These are phyloP conservation scores for Prunella vulgaris DNA, from an alignment of 257 asterid genomes.

Conservation along the genomic window DNA sequence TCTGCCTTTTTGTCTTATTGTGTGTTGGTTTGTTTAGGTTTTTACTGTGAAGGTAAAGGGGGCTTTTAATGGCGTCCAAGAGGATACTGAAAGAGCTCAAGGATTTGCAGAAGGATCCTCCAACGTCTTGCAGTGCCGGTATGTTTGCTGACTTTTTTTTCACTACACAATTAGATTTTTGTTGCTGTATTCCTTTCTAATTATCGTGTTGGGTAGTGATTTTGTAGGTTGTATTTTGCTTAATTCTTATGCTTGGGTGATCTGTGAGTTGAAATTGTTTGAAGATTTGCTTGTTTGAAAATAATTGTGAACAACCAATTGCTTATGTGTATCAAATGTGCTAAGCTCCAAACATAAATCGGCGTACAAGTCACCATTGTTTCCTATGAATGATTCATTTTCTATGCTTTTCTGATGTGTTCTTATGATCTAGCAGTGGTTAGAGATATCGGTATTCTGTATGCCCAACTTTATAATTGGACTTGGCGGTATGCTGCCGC, in stretches of 20 bases:
- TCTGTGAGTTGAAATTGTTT: not conserved
- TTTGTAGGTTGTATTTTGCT: not conserved
- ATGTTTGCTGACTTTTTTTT: not conserved
- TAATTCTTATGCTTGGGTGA: not conserved
- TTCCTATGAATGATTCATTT: not conserved
- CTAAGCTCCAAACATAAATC: not conserved
- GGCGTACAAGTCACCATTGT: not conserved
- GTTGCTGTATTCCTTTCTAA: not conserved
- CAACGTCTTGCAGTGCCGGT: constrained; percentile 58
- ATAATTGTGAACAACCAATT: not conserved
- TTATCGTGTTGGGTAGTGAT: not conserved
- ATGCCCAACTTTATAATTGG: not conserved
- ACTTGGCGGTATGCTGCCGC: not conserved
- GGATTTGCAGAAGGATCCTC: constrained; percentile 51
- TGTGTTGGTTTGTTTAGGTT: constrained; percentile 16
- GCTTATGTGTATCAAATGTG: not conserved
- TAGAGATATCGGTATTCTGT: not conserved
- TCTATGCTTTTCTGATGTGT: not conserved
- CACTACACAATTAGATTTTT: not conserved
- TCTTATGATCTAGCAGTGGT: not conserved
- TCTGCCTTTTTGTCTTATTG: not conserved
- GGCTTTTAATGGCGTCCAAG: constrained; percentile 37
- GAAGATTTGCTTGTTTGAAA: not conserved
- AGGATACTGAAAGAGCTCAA: constrained; percentile 45
- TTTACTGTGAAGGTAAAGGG: constrained; percentile 13